Evolutionary conservation across 805 yeast genomes (phyloP).

Genomic region (Zygosaccharomyces bisporus): DNA sequence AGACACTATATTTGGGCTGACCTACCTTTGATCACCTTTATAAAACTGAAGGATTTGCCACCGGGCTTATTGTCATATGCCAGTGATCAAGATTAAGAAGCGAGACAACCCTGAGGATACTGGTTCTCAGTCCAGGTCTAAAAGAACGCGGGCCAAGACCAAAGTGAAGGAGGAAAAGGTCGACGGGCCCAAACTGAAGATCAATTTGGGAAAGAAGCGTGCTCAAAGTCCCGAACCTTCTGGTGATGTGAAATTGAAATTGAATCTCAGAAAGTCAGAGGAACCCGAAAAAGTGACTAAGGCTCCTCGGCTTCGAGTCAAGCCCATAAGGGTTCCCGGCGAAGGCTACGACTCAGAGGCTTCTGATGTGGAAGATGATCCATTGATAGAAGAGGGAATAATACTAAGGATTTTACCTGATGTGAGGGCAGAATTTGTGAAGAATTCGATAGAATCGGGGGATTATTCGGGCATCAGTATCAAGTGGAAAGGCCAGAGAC

Average conservation of each 20-base stretch:
- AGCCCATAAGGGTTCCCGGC: constrained; percentile 71
- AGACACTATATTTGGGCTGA: too few relatives aligned
- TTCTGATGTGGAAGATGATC: constrained; percentile 93
- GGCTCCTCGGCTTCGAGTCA: constrained; percentile 48
- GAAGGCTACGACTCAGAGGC: constrained; percentile 98
- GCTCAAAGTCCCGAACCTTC: constrained; percentile 11
- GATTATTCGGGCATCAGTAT: constrained; percentile 69
- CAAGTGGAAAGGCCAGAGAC: constrained; percentile 76
- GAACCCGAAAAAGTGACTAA: constrained; percentile 30
- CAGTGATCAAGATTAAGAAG: constrained; percentile 32
- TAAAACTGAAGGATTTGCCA: too few relatives aligned
- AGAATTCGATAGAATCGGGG: constrained; percentile 71
- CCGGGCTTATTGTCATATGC: constrained; percentile 12
- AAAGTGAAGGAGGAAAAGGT: constrained; percentile 14
- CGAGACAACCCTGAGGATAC: constrained; percentile 19
- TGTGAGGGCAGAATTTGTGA: constrained; percentile 55
- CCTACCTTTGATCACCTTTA: neutral
- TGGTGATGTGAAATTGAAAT: constrained; percentile 22
- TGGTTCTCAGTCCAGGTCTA: constrained; percentile 23
- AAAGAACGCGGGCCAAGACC: constrained; percentile 25
- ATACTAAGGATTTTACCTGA: constrained; percentile 65
- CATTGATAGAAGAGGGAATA: constrained; percentile 82
- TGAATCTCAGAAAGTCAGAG: constrained; percentile 29
- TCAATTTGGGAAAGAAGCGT: constrained; percentile 23
- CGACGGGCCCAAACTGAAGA: constrained; percentile 24